Percentiles rank a stretch among this genome's conserved stretches.
phyloP scores from a whole-genome alignment of 768 basidiomycete species.

The Leccinum variicolor region DNA sequence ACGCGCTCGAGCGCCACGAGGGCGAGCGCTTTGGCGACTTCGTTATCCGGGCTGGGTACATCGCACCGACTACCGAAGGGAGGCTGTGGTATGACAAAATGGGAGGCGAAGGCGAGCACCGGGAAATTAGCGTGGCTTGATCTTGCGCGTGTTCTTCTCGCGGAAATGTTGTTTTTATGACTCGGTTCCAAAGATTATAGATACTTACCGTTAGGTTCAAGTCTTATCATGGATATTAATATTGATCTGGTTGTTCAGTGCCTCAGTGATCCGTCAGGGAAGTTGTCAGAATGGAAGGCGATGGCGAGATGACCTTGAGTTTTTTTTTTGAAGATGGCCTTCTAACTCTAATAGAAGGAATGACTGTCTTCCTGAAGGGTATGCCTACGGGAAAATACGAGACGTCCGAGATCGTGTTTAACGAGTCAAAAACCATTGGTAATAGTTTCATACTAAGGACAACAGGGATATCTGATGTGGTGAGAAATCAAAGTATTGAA shows the following conservation, averaged over 20 bases:
- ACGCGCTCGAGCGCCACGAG: conserved; percentile 79
- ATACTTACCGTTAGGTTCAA: background rate
- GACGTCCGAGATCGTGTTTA: too few relatives aligned
- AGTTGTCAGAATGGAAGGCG: conserved; percentile 72
- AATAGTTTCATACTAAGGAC: too few relatives aligned
- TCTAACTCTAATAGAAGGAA: too few relatives aligned
- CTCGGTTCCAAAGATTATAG: background rate
- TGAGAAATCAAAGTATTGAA: too few relatives aligned
- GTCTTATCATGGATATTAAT: background rate
- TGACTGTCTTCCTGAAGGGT: too few relatives aligned
- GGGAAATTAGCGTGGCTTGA: conserved; percentile 28
- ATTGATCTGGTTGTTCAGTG: background rate
- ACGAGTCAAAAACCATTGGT: too few relatives aligned
- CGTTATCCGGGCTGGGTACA: conserved; percentile 88
- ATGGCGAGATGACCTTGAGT: conserved; percentile 40
- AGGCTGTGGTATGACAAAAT: conserved; percentile 83
- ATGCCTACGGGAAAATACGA: too few relatives aligned
- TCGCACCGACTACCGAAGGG: conserved; percentile 80
- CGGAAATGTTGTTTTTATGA: background rate
- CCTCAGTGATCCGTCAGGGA: conserved; percentile 40
- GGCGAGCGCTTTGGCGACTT: conserved; percentile 97
- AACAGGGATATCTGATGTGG: too few relatives aligned
- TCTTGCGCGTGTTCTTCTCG: background rate
- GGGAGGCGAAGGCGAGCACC: conserved; percentile 71
- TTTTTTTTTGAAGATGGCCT: too few relatives aligned